Conservation (phyloP, 73 alveolate genomes). For the Paramecium primaurelia region DNA sequence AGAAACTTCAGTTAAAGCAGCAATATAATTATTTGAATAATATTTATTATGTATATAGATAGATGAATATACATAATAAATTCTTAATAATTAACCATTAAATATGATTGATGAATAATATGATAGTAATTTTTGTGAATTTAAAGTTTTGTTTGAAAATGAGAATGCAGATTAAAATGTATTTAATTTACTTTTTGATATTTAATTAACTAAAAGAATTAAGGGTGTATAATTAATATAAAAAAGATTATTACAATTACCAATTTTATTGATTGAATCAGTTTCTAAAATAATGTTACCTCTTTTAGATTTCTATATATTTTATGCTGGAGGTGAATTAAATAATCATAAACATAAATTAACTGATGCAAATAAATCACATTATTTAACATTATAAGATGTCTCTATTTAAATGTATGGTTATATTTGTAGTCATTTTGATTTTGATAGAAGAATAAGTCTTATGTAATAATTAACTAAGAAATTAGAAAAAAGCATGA, state of each 20-base stretch:
- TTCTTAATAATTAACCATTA: neutral
- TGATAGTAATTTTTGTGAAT: neutral
- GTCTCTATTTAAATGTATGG: neutral
- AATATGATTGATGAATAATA: neutral
- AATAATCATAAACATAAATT: neutral
- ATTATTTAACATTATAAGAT: neutral
- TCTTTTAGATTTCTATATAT: neutral
- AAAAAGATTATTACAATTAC: neutral
- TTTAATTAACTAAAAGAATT: neutral
- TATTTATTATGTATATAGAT: neutral
- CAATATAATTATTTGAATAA: neutral
- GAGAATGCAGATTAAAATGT: neutral
- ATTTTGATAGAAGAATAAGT: slow-evolving; percentile 5
- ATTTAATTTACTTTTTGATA: neutral
- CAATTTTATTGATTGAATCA: neutral
- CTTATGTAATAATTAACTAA: neutral
- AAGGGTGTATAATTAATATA: neutral
- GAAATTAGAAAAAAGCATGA: neutral
- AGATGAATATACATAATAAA: neutral
- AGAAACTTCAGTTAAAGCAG: neutral
- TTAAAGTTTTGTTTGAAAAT: neutral
- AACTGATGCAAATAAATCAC: slow-evolving; percentile 1
- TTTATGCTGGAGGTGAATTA: slow-evolving; percentile 11
- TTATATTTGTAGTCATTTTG: neutral
- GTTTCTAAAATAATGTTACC: neutral